A percentile compares a stretch with the other conserved stretches of the same genome.
These are phyloP conservation scores for Lepidium campestre DNA, from an alignment of 441 rosid species.

Conservation along the genomic window DNA sequence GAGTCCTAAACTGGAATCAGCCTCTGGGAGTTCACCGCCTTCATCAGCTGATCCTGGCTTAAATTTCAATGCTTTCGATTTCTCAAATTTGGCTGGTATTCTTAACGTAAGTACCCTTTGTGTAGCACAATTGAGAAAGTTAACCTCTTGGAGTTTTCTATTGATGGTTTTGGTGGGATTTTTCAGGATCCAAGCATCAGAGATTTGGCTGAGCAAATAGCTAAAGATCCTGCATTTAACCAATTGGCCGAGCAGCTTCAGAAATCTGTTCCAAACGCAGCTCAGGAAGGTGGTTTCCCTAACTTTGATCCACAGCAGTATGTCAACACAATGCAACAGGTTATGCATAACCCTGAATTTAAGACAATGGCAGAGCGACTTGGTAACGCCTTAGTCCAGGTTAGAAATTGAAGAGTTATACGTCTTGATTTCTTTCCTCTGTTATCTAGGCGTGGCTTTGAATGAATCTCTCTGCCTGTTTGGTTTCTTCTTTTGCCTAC, in stretches of 20 bases:
- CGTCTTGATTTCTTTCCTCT: background rate
- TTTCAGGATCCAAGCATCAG: conserved; percentile 90
- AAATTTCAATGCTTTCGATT: conserved; percentile 68
- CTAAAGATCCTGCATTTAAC: conserved; percentile 91
- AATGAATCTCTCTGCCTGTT: background rate
- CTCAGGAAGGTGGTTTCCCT: conserved; percentile 51
- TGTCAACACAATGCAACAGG: conserved; percentile 82
- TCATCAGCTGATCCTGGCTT: conserved; percentile 35
- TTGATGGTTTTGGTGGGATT: background rate
- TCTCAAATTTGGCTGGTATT: conserved; percentile 76
- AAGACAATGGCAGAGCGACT: conserved; percentile 95
- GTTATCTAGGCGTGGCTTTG: conserved; percentile 3
- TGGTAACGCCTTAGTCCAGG: conserved; percentile 92
- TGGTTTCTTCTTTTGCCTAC: background rate
- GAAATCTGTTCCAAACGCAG: conserved; percentile 60
- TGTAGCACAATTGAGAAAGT: background rate
- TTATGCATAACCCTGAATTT: conserved; percentile 94
- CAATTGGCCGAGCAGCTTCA: conserved; percentile 98
- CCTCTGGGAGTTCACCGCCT: conserved; percentile 31
- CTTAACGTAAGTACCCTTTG: conserved; percentile 53
- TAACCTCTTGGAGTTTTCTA: background rate
- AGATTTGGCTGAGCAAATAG: conserved; percentile 89
- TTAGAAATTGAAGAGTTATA: background rate
- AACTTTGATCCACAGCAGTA: conserved; percentile 80
- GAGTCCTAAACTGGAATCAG: conserved; percentile 20